phyloP scores from a whole-genome alignment of 495 filamentous ascomycete genomes.

The Penicillium coprophilum region DNA sequence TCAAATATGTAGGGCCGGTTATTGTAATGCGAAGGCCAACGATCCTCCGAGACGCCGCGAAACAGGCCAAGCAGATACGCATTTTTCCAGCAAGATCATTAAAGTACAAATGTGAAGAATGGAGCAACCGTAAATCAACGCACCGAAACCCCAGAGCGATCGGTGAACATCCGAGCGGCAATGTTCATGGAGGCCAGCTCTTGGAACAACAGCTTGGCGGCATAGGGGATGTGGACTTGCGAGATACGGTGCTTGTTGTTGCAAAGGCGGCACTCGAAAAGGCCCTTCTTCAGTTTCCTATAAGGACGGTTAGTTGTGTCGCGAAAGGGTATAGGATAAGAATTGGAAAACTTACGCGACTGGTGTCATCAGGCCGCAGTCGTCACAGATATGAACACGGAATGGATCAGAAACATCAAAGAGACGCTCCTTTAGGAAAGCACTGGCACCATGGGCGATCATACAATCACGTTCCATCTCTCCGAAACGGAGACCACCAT shows the following conservation, averaged over 20 bases:
- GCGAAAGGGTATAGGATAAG: slow-evolving; percentile 5
- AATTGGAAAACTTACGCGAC: slow-evolving; percentile 76
- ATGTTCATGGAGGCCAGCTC: slow-evolving; percentile 98
- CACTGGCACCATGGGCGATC: slow-evolving; percentile 95
- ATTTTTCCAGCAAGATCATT: slow-evolving; percentile 32
- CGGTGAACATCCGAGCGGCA: slow-evolving; percentile 92
- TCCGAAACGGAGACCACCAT: slow-evolving; percentile 98
- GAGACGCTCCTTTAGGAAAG: slow-evolving; percentile 94
- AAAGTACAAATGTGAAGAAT: slow-evolving; percentile 26
- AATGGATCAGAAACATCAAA: slow-evolving; percentile 99
- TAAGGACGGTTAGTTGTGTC: slow-evolving; percentile 25
- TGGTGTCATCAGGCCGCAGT: slow-evolving; percentile 97
- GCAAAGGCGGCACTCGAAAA: slow-evolving; percentile 95
- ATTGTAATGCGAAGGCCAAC: slow-evolving; percentile 22
- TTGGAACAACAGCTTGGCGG: slow-evolving; percentile 97
- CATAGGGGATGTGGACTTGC: slow-evolving; percentile 95
- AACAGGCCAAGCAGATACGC: slow-evolving; percentile 23
- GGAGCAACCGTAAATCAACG: slow-evolving; percentile 29
- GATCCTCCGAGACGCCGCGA: slow-evolving; percentile 30
- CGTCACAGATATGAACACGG: slow-evolving; percentile 96
- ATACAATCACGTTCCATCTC: slow-evolving; percentile 99
- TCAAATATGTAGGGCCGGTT: slow-evolving; percentile 31
- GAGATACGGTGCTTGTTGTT: slow-evolving; percentile 98
- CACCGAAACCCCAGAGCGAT: slow-evolving; percentile 53
- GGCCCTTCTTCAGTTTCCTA: slow-evolving; percentile 91